phyloP scores from a whole-genome alignment of 345 rosid genomes.

The Stellera chamaejasme region DNA sequence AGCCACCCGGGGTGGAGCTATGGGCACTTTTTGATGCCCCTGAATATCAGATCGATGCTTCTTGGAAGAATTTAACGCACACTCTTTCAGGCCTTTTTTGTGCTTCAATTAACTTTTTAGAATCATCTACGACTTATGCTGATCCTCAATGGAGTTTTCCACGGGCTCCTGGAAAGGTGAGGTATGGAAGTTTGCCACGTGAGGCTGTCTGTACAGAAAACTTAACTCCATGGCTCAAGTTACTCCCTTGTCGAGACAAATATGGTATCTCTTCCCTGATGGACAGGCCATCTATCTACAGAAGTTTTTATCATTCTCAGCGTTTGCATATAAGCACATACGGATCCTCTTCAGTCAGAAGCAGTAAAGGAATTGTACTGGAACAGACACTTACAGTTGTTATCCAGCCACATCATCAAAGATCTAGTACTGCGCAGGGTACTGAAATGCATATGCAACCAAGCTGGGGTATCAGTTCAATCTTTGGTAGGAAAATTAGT shows the following conservation, averaged over 20 bases:
- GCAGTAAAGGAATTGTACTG: constrained; percentile 45
- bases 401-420: constrained; percentile 51
- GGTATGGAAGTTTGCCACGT: constrained; percentile 89
- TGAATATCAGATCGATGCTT: constrained; percentile 55
- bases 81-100: constrained; percentile 92
- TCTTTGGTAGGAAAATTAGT: constrained; percentile 62
- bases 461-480: constrained; percentile 76
- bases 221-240: constrained; percentile 95
- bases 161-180: constrained; percentile 45
- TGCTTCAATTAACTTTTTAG: constrained; percentile 88
- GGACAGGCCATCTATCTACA: constrained; percentile 90
- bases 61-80: constrained; percentile 88
- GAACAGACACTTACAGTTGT: constrained; percentile 83
- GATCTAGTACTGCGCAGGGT: constrained; percentile 14
- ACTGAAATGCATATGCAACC: constrained; percentile 43
- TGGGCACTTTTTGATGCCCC: constrained; percentile 97
- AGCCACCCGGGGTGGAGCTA: constrained; percentile 93
- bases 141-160: constrained; percentile 79
- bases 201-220: constrained; percentile 99
- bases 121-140: constrained; percentile 67
- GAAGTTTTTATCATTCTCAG: constrained; percentile 93
- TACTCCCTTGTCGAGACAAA: constrained; percentile 95
- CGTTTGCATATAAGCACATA: constrained; percentile 49
- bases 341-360: constrained; percentile 29
- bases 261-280: constrained; percentile 69